A percentile compares a stretch with the other conserved stretches of the same genome.
phyloP scores from a whole-genome alignment of 768 basidiomycete species.

The Lentinus brumalis region DNA sequence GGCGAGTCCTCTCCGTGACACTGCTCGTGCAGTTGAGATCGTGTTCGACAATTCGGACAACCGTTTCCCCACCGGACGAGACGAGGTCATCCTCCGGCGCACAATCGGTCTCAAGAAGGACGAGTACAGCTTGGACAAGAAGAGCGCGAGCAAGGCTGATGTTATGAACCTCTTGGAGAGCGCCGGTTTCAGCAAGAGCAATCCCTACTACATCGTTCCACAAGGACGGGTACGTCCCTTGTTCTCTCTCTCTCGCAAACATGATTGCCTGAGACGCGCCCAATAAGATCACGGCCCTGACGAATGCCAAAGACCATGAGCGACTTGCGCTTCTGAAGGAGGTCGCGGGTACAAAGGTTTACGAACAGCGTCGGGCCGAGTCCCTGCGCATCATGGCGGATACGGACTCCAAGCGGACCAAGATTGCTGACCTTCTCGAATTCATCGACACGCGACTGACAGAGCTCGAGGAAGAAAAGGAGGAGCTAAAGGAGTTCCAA shows the following conservation, averaged over 20 bases:
- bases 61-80: conserved; percentile 89
- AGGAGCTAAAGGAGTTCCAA: conserved; percentile 95
- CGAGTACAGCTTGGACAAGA: conserved; percentile 96
- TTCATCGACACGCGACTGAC: conserved; percentile 88
- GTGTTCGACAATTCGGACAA: conserved; percentile 95
- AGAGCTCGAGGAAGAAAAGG: conserved; percentile 97
- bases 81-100: conserved; percentile 84
- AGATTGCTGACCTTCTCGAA: conserved; percentile 86
- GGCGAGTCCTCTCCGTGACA: background rate
- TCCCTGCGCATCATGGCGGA: conserved; percentile 97
- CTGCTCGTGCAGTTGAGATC: conserved; percentile 67
- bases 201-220: conserved; percentile 98
- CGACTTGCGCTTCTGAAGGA: conserved; percentile 94
- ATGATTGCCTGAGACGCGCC: background rate
- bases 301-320: conserved; percentile 96
- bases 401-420: conserved; percentile 88
- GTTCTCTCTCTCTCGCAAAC: no score
- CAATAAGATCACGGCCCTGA: conserved; percentile 88
- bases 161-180: conserved; percentile 97
- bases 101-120: conserved; percentile 99
- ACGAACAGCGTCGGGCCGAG: conserved; percentile 91
- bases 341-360: conserved; percentile 97
- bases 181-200: conserved; percentile 97
- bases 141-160: conserved; percentile 93
- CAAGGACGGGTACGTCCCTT: conserved; percentile 81